Conservation (phyloP, 2,329 filamentous ascomycete genomes). For the Teratosphaeria zuluensis region DNA sequence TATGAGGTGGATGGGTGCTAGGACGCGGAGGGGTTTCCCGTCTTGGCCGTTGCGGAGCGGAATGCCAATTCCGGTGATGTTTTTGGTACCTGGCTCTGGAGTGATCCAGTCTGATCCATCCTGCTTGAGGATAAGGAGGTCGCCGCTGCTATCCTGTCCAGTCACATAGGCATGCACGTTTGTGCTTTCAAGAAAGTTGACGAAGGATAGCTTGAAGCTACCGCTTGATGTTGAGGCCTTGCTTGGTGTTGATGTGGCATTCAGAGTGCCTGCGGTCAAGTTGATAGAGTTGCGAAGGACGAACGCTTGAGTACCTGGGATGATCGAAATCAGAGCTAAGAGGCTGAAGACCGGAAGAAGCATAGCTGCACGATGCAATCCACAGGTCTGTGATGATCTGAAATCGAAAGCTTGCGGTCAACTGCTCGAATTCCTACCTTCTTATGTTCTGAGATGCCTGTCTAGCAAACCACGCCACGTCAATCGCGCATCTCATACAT, state of each 20-base stretch:
- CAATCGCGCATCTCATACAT: neutral
- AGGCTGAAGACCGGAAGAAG: neutral
- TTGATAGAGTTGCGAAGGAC: neutral
- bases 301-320: neutral
- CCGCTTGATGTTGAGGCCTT: neutral
- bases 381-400: neutral
- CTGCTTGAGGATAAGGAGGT: conserved; percentile 35
- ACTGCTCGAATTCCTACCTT: neutral
- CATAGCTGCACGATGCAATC: neutral
- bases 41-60: conserved; percentile 29
- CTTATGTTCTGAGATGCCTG: neutral
- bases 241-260: neutral
- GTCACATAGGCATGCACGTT: conserved; percentile 38
- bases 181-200: conserved; percentile 35
- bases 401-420: neutral
- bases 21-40: conserved; percentile 28
- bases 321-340: neutral
- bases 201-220: conserved; percentile 16
- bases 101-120: conserved; percentile 29
- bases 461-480: neutral
- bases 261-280: neutral
- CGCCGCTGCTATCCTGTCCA: conserved; percentile 32
- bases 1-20: conserved; percentile 33
- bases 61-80: conserved; percentile 34
- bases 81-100: conserved; percentile 23